These are phyloP conservation scores for Pseudozyma sp. DNA, from an alignment of 1,284 basidiomycete genomes.

Conservation along the genomic window DNA sequence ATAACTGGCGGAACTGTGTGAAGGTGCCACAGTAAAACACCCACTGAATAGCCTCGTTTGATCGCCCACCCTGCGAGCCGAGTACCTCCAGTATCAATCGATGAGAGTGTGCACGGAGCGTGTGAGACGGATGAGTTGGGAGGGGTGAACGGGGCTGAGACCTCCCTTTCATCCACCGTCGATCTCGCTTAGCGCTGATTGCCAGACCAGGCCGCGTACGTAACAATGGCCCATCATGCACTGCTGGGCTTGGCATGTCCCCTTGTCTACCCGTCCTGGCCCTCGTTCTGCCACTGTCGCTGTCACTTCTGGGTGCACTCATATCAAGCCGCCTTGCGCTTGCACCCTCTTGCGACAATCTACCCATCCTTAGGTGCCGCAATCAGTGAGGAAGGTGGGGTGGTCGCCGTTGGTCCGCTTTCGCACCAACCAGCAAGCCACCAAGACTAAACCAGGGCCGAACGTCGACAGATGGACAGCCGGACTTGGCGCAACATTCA, in stretches of 20 bases:
- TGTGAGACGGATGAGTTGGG: too few relatives aligned
- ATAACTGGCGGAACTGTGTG: too few relatives aligned
- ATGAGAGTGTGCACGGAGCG: too few relatives aligned
- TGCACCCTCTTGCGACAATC: background rate
- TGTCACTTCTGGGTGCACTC: background rate
- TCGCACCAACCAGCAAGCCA: background rate
- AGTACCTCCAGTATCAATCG: too few relatives aligned
- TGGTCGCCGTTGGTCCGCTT: background rate
- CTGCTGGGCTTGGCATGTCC: slow-evolving; percentile 11
- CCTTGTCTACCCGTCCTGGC: background rate
- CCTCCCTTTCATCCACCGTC: too few relatives aligned
- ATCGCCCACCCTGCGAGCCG: too few relatives aligned
- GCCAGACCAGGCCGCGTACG: too few relatives aligned
- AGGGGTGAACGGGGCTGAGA: too few relatives aligned
- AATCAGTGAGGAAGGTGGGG: background rate
- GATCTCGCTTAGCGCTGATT: too few relatives aligned
- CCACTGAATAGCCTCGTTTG: too few relatives aligned
- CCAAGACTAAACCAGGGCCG: background rate
- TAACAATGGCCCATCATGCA: background rate
- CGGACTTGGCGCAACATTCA: background rate
- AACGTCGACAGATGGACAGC: background rate
- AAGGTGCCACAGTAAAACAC: too few relatives aligned
- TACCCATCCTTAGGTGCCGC: background rate
- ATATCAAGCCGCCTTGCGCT: background rate
- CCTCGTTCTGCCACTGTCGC: background rate